Evolutionary conservation across 148 eudicot species (phyloP).

Genomic region (Spergularia bocconei): DNA sequence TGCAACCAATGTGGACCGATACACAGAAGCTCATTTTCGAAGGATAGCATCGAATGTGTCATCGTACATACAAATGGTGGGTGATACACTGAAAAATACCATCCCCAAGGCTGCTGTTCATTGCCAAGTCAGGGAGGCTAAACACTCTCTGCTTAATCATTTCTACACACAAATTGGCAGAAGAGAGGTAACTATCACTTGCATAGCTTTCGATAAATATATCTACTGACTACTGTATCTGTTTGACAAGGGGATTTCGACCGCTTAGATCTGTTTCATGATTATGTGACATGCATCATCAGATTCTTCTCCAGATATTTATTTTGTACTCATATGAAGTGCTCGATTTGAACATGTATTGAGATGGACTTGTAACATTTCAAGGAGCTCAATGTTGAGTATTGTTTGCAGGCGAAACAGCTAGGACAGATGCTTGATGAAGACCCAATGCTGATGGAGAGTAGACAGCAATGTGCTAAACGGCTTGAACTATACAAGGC

Average conservation of each 20-base stretch:
- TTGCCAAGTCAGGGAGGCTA: slow-evolving; percentile 90
- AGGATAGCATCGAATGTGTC: slow-evolving; percentile 75
- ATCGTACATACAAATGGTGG: slow-evolving; percentile 68
- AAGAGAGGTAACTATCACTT: slow-evolving; percentile 53
- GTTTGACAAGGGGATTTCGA: too few relatives aligned
- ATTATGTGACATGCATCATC: too few relatives aligned
- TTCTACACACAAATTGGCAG: slow-evolving; percentile 79
- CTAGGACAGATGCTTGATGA: slow-evolving; percentile 77
- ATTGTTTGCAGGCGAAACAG: slow-evolving; percentile 59
- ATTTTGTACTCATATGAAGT: neutral
- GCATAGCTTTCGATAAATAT: neutral
- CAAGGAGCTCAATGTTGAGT: too few relatives aligned
- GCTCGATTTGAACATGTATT: too few relatives aligned
- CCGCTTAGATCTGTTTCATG: neutral
- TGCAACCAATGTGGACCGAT: slow-evolving; percentile 47
- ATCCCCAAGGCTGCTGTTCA: slow-evolving; percentile 87
- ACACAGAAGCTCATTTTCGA: slow-evolving; percentile 58
- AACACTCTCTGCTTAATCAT: slow-evolving; percentile 58
- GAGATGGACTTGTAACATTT: too few relatives aligned
- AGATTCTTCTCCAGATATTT: neutral
- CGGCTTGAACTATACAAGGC: slow-evolving; percentile 87
- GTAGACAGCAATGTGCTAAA: slow-evolving; percentile 63
- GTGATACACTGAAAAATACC: slow-evolving; percentile 57
- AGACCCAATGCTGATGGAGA: slow-evolving; percentile 89
- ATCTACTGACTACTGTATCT: too few relatives aligned